Percentiles rank a stretch among this genome's conserved stretches.
phyloP scores from a whole-genome alignment of 2,329 filamentous ascomycete species.

The Trichoderma sp. region DNA sequence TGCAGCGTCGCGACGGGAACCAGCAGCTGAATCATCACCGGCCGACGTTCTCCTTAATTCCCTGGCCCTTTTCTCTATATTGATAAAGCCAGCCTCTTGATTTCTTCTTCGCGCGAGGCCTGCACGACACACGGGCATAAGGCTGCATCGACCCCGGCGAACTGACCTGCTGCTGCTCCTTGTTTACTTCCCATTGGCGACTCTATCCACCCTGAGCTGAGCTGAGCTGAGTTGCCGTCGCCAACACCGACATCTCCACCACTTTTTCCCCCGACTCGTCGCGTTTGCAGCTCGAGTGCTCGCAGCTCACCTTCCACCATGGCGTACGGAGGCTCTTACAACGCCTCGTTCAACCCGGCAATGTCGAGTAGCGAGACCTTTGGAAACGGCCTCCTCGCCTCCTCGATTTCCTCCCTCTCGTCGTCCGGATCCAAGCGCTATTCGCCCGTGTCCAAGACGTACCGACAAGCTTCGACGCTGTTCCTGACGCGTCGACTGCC shows the following conservation, averaged over 20 bases:
- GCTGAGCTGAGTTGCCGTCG: background rate
- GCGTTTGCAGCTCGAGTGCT: background rate
- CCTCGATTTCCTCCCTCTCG: slow-evolving; percentile 71
- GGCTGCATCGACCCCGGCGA: background rate
- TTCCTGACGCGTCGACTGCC: slow-evolving; percentile 92
- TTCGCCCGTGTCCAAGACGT: slow-evolving; percentile 83
- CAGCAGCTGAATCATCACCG: slow-evolving; percentile 14
- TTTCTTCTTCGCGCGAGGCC: background rate
- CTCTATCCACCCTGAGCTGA: background rate
- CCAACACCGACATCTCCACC: background rate
- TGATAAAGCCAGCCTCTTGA: background rate
- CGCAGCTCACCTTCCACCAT: slow-evolving; percentile 38
- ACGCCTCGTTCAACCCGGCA: slow-evolving; percentile 52
- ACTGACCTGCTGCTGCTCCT: background rate
- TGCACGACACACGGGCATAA: slow-evolving; percentile 18
- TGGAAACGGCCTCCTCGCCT: slow-evolving; percentile 59
- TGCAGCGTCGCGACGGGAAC: background rate
- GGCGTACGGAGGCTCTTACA: slow-evolving; percentile 51
- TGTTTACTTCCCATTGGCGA: slow-evolving; percentile 15
- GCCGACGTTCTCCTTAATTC: slow-evolving; percentile 18
- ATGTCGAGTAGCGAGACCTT: slow-evolving; percentile 46
- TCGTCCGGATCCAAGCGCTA: slow-evolving; percentile 64
- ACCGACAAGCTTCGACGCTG: slow-evolving; percentile 90
- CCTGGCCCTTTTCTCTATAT: slow-evolving; percentile 2
- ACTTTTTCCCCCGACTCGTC: background rate